Evolutionary conservation across 1,139 yeast genomes (phyloP), one percentile per base, ranked within the genome.

Genomic region (Groenewaldozyma sp.): DNA sequence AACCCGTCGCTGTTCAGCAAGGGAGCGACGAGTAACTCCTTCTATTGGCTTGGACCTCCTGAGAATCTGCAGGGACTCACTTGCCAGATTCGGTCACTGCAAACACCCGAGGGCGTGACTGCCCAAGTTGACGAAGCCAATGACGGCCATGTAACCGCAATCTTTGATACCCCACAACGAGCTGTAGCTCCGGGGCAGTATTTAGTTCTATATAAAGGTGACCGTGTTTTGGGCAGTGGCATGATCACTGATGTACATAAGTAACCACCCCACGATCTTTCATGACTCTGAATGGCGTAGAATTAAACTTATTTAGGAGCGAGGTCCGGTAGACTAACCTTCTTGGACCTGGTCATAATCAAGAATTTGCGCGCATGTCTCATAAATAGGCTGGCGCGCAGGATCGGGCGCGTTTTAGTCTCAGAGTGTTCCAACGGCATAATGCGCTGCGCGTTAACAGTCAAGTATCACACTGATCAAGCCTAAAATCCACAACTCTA

Each of bases 121-220:
- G 22, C 34, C 5, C 32, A 46, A 27, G 9, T 18, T 5, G 6
- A 14, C 9, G 17, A 16, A 17, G 4, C 20, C 18, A 21, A n/a
- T 10, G 7, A 14, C 7, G 10, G 11, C 10, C 40, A 35, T 2
- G 43, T 55, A 7, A 32, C 44, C 13, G 58, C 81, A 20, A 53
- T 49, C 18, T 62, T 82, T 28, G 46, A 47, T 1, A 60, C 66
- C 3, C 58, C 63, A 26, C 76, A 74, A 28, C 63, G 88, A 37
- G 95, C 95, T 0, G 74, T 91, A 56, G 91, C 96, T 0, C 86
- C 93, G 0, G 98, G 97, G 0, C 98, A 91, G 57, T 79, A 74
- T 49, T 63, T 87, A 18, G 94, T 84, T 1, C 57, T 88, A 9
- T 91, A 88, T 58, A 64, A 70, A 34, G 74, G 70, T 2, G 79